Evolutionary conservation across 2,329 filamentous ascomycete species (phyloP), one percentile per base, ranked within the genome.

Genomic region (Zarea fungicola): DNA sequence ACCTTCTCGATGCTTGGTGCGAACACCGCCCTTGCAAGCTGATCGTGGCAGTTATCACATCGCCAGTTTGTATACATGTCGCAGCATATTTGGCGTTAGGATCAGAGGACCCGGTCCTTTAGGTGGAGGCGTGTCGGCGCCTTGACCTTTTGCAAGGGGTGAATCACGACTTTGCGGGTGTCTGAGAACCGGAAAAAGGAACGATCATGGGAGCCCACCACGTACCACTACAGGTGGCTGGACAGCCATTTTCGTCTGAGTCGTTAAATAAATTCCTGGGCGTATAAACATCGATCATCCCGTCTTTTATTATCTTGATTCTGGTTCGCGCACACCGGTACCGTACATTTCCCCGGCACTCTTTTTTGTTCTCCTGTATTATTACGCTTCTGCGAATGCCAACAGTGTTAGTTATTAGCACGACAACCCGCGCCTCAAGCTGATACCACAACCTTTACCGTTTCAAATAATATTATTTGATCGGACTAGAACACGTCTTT

Each of bases 131-230:
- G 13, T 11, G 37, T 41, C 29, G 16, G 36, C 48, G 49, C 49
- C 49, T 48, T 51, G 49, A 51, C 49, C 49, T 48, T n/a, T 48
- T 47, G 42, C 43, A 51, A 48, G 49, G 49, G 49, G 40, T 31
- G 42, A 36, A 41, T 46, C 42, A 39, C 40, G 32, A 31, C 47
- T 37, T 28, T 39, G 47, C 19, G 11, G 40, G 36, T 51, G 49
- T 51, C 49, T 51, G 39, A 51, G 43, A 51, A 51, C 26, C 26
- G 21, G 25, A 25, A 50, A 48, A 51, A 51, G 44, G 35, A 51
- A 51, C 36, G 42, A 50, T 41, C 22, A 29, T 45, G 48, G 29
- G 26, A 6, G 32, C 34, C 40, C 42, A 34, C 28, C 48, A 22
- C 16, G 31, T 37, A 23, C 18, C 32, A 35, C 25, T 25, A 31